phyloP scores from a whole-genome alignment of 2,329 filamentous ascomycete species.

The Alternaria novae-zelandiae region DNA sequence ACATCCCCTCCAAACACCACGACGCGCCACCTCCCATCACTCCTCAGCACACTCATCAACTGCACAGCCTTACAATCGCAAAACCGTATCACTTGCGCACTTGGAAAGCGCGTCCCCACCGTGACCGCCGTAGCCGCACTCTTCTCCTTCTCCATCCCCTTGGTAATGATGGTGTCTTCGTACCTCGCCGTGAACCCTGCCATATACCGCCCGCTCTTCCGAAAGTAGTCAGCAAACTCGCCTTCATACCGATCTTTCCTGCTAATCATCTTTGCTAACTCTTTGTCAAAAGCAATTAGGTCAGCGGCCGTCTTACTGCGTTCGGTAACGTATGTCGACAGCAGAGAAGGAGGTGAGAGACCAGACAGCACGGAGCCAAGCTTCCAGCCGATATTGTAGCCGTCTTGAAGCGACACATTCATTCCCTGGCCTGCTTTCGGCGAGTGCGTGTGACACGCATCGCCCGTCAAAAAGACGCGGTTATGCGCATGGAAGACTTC shows the following conservation, averaged over 20 bases:
- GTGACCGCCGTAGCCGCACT: slow-evolving; percentile 47
- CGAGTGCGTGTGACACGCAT: slow-evolving; percentile 72
- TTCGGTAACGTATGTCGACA: slow-evolving; percentile 69
- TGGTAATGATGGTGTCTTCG: slow-evolving; percentile 57
- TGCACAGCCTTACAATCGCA: slow-evolving; percentile 66
- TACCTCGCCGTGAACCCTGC: slow-evolving; percentile 66
- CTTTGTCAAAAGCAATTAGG: slow-evolving; percentile 66
- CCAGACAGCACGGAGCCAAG: slow-evolving; percentile 53
- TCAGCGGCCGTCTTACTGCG: slow-evolving; percentile 55
- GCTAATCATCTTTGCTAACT: slow-evolving; percentile 60
- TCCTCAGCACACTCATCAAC: slow-evolving; percentile 56
- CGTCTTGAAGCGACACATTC: slow-evolving; percentile 67
- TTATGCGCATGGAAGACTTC: slow-evolving; percentile 70
- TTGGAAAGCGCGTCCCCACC: slow-evolving; percentile 60
- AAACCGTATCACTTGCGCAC: slow-evolving; percentile 64
- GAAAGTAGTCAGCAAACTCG: slow-evolving; percentile 64
- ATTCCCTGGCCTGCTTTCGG: slow-evolving; percentile 74
- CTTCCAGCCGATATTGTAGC: slow-evolving; percentile 66
- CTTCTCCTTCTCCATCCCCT: slow-evolving; percentile 34
- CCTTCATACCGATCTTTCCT: slow-evolving; percentile 53
- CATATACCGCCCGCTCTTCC: slow-evolving; percentile 64
- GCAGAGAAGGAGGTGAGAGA: slow-evolving; percentile 60
- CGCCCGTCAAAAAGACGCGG: slow-evolving; percentile 72
- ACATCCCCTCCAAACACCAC: slow-evolving; percentile 59
- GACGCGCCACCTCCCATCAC: slow-evolving; percentile 60